phyloP scores from a whole-genome alignment of 2,329 filamentous ascomycete species.

The Stenocarpella maydis region DNA sequence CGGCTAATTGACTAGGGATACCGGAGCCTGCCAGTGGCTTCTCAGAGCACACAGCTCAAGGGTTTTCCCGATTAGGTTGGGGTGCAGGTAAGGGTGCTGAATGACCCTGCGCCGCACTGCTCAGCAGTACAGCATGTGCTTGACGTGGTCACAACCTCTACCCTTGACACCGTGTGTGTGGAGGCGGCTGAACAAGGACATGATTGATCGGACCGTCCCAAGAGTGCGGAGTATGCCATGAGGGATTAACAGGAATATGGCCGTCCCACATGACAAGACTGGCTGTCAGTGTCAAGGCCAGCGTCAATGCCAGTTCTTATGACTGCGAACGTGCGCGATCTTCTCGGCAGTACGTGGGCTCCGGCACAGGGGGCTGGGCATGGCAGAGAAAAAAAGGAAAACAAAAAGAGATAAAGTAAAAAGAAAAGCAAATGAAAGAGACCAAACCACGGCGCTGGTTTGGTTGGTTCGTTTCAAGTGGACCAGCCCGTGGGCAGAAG shows the following conservation, averaged over 20 bases:
- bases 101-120: no score
- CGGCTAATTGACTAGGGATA: constrained; percentile 8
- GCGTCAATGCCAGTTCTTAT: background rate
- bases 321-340: background rate
- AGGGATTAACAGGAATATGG: background rate
- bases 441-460: no score
- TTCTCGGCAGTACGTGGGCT: no score
- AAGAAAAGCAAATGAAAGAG: no score
- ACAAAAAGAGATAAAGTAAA: no score
- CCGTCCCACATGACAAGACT: background rate
- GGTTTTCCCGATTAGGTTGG: background rate
- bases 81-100: background rate
- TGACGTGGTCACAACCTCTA: no score
- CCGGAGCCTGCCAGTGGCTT: background rate
- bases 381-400: no score
- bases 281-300: no score
- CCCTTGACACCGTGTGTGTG: background rate
- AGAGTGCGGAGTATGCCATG: background rate
- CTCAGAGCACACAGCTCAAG: no score
- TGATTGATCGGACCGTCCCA: constrained; percentile 4
- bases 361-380: no score
- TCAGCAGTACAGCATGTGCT: background rate
- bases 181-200: background rate
- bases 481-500: background rate
- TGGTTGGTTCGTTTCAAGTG: background rate